Evolutionary conservation across 208 protist species (phyloP).

Genomic region (Crithidia mellificae): DNA sequence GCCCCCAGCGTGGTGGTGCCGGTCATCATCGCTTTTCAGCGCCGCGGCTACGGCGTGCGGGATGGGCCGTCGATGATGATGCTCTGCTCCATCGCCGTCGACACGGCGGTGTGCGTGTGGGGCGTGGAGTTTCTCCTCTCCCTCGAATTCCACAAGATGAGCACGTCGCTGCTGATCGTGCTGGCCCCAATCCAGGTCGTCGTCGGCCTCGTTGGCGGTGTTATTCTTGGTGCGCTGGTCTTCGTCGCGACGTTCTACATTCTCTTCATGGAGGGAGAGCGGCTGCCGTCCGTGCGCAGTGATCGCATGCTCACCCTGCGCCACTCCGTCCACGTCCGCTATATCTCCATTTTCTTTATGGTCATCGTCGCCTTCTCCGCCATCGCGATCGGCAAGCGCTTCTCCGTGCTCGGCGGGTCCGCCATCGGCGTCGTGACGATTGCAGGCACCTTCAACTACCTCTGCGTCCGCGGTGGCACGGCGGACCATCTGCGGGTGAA

Average conservation of each 20-base stretch:
- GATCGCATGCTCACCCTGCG: constrained; percentile 43
- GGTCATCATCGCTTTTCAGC: constrained; percentile 51
- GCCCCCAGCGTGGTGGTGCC: constrained; percentile 54
- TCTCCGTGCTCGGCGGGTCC: constrained; percentile 40
- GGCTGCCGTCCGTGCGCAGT: constrained; percentile 34
- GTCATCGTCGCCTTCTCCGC: constrained; percentile 37
- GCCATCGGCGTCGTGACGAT: constrained; percentile 43
- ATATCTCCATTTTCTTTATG: constrained; percentile 45
- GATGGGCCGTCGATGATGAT: constrained; percentile 66
- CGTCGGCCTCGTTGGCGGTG: constrained; percentile 44
- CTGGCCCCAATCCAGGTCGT: constrained; percentile 56
- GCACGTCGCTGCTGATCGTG: constrained; percentile 35
- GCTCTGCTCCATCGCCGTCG: constrained; percentile 49
- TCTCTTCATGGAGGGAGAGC: constrained; percentile 52
- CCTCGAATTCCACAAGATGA: constrained; percentile 53
- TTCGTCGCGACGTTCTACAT: constrained; percentile 54
- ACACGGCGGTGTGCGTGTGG: constrained; percentile 50
- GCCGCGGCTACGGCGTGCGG: constrained; percentile 46
- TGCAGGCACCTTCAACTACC: constrained; percentile 47
- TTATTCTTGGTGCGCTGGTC: constrained; percentile 39
- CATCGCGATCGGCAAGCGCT: constrained; percentile 37
- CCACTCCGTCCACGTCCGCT: constrained; percentile 51
- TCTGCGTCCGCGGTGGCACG: constrained; percentile 44
- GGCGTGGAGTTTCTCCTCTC: constrained; percentile 51
- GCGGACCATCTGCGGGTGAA: constrained; percentile 38